A percentile compares a stretch with the other conserved stretches of the same genome.
phyloP scores from a whole-genome alignment of 306 rosid species.

The Lupinus albus region DNA sequence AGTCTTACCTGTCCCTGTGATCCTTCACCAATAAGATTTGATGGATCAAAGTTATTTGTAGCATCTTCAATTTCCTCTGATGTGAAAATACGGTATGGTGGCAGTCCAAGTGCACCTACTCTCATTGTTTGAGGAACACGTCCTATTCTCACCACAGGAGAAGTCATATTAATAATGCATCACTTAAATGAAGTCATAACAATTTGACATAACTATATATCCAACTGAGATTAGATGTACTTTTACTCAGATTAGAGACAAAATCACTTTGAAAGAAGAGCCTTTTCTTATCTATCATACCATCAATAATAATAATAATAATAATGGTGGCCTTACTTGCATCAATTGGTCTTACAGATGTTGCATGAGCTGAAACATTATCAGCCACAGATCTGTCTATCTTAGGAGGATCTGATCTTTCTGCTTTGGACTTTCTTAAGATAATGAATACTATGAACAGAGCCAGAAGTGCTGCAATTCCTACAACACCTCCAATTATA shows the following conservation, averaged over 20 bases:
- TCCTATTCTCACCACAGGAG: constrained; percentile 50
- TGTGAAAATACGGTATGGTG: constrained; percentile 70
- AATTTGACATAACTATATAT: constrained; percentile 8
- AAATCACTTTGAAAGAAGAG: no score
- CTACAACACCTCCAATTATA: constrained; percentile 64
- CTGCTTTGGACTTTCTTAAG: constrained; percentile 48
- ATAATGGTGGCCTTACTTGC: constrained; percentile 58
- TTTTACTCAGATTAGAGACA: no score
- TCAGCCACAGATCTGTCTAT: constrained; percentile 51
- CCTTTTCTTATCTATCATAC: not conserved
- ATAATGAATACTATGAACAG: constrained; percentile 56
- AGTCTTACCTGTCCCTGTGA: constrained; percentile 71
- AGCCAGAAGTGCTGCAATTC: constrained; percentile 50
- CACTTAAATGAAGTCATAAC: constrained; percentile 17
- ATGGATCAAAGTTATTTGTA: constrained; percentile 74
- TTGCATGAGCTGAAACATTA: constrained; percentile 48
- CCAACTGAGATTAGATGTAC: no score
- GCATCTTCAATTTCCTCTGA: constrained; percentile 88
- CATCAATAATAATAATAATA: not conserved
- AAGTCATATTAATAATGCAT: constrained; percentile 34
- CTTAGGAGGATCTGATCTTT: constrained; percentile 38
- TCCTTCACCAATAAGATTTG: constrained; percentile 62
- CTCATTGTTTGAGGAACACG: constrained; percentile 73
- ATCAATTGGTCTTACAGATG: constrained; percentile 52
- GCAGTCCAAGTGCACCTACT: constrained; percentile 59